Base-by-base conservation (phyloP, 2,329 filamentous ascomycete genomes). In the Beauveria sp. region DNA sequence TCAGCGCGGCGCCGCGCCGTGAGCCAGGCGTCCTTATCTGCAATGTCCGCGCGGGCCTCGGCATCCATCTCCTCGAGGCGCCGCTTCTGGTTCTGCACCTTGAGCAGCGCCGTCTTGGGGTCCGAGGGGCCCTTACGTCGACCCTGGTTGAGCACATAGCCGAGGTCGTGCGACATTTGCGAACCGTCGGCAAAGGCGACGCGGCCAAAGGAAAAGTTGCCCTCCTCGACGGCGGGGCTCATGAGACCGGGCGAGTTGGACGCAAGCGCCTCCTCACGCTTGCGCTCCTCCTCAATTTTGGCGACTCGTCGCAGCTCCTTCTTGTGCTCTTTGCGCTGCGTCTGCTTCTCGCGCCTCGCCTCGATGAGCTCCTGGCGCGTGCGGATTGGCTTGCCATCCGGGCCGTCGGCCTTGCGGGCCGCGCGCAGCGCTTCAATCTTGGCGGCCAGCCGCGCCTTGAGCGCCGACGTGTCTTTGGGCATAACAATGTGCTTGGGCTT, bases 1-100 rank as follows among this genome's bases (percentile, higher is more conserved):
- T 96, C 90, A 1, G 89, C 91, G 26, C 89, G 86, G 75, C 91
- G 91, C 75, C 93, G 89, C 2, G 94, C 94, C 53, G 90, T 93
- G 62, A 97, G 80, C 94, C 94, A 99, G 62, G 87, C 80, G 69
- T 99, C 93, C 79, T 97, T 97, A 75, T 97, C 91, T 63, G 92
- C 86, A 50, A 97, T 88, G 63, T 96, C 90, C 64, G 87, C 87
- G 61, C 89, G 88, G 77, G 96, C 96, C 66, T 85, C 84, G 1
- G 88, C 84, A 67, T 93, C 89, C 69, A 96, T 84, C 30, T 79
- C 83, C 50, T 86, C 83, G 34, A 97, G 77, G 30, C 92, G 88
- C 68, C 88, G 86, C 76, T 92, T 89, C 75, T 96, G 93, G 70
- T 91, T 90, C 75, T 97, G 88, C 1, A 91, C 86, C 57, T 90